Conservation (phyloP, 1,284 basidiomycete species). For the Cutaneotrichosporon mucoides region DNA sequence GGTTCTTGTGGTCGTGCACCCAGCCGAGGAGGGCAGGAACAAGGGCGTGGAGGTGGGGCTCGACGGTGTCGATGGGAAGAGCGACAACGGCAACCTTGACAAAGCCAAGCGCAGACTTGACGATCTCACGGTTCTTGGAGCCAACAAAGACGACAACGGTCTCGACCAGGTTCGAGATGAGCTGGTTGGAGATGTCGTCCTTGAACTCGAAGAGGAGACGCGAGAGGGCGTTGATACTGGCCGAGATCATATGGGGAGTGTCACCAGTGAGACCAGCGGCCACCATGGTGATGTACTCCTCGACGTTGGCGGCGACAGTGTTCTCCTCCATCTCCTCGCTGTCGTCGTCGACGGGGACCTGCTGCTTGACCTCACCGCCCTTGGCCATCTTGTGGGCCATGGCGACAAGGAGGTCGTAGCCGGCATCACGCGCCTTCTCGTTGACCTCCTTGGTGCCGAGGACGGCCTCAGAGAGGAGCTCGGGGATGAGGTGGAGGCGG, state of each 20-base stretch:
- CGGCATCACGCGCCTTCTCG: constrained; percentile 80
- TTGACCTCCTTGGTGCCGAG: constrained; percentile 98
- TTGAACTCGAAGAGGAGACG: constrained; percentile 95
- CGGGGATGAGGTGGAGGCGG: constrained; percentile 78
- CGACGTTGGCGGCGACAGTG: constrained; percentile 69
- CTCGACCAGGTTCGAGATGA: constrained; percentile 78
- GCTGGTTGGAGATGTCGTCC: constrained; percentile 67
- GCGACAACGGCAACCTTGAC: constrained; percentile 90
- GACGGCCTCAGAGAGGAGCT: constrained; percentile 89
- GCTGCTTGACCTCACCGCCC: constrained; percentile 78
- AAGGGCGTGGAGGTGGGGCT: constrained; percentile 68
- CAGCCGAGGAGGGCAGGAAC: constrained; percentile 83
- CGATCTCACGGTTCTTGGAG: constrained; percentile 94
- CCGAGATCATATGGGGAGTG: constrained; percentile 97
- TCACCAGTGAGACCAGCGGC: constrained; percentile 90
- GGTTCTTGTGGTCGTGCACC: constrained; percentile 98
- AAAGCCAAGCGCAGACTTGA: constrained; percentile 93
- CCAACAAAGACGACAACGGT: constrained; percentile 86
- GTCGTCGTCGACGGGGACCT: constrained; percentile 64
- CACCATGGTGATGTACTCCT: constrained; percentile 96
- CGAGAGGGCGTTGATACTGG: constrained; percentile 89
- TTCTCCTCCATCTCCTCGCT: constrained; percentile 60
- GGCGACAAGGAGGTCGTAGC: constrained; percentile 83
- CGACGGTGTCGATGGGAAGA: constrained; percentile 65
- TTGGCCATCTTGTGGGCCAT: constrained; percentile 91